Base-by-base conservation (phyloP, 495 filamentous ascomycete genomes). In the Penicillium verhagenii region DNA sequence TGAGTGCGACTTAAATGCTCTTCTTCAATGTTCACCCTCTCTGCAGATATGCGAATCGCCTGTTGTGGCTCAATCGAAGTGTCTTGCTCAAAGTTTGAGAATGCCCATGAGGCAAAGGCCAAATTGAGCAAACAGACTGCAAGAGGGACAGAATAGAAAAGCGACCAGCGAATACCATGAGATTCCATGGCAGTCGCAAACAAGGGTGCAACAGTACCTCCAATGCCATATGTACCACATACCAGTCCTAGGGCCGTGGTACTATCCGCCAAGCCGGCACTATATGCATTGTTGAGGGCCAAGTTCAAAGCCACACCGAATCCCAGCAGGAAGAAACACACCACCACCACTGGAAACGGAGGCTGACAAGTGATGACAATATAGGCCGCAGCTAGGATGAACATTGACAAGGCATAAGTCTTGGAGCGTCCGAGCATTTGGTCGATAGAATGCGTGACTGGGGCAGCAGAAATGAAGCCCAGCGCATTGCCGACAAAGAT, bases 401-500 rank as follows among this genome's bases (percentile, higher is more conserved):
- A 39, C 60, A 85, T 77, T 0, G 83, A 75, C 4, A 88, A 51
- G 4, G 84, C 77, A 23, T 89, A 74, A 24, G 80, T 76, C 50
- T 77, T 84, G 0, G 83, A 82, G 18, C 86, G 81, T 9, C 90
- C 89, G 1, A 92, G 57, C 23, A 75, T 72, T 5, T 59, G 50
- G 2, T 80, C 74, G 10, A 84, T 68, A 29, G 60, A 39, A 65
- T 72, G 60, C 33, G 84, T 81, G 54, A 84, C 74, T 21, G 86
- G 83, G 2, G 89, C 89, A 3, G 86, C 87, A 39, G 78, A 60
- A 60, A 92, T 84, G 72, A 91, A 95, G 19, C 90, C 90, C 14
- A 87, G 47, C 0, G 91, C 90, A 57, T 88, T 89, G 37, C 85
- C 77, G 23, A 96, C 79, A 75, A 92, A 94, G 60, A 96, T 86